These are phyloP conservation scores for Curvularia lunata DNA, from an alignment of 2,329 filamentous ascomycete species.

Conservation along the genomic window DNA sequence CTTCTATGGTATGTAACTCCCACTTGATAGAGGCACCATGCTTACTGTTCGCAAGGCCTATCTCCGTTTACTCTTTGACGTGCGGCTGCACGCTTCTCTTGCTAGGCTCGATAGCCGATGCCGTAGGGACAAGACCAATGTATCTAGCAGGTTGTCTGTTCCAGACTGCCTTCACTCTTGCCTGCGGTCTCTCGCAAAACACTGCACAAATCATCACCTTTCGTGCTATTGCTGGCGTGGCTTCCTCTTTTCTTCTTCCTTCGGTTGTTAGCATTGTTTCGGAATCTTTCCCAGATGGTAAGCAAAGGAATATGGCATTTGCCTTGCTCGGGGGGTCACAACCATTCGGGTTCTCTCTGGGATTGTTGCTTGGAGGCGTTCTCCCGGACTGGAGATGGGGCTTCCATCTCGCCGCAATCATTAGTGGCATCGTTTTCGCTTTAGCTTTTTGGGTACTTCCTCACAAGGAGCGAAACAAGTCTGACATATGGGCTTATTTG, in stretches of 20 bases:
- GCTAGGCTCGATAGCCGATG: slow-evolving; percentile 59
- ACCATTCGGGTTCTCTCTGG: slow-evolving; percentile 59
- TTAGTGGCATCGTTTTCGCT: slow-evolving; percentile 52
- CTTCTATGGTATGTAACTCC: slow-evolving; percentile 34
- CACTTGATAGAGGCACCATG: not conserved
- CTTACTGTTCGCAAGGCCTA: slow-evolving; percentile 35
- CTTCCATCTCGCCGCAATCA: slow-evolving; percentile 57
- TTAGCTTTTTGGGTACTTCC: slow-evolving; percentile 50
- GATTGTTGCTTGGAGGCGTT: slow-evolving; percentile 59
- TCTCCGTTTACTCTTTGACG: slow-evolving; percentile 51
- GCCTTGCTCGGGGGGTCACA: slow-evolving; percentile 58
- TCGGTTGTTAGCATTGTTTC: slow-evolving; percentile 59
- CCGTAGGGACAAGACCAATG: slow-evolving; percentile 56
- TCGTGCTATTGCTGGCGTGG: slow-evolving; percentile 55
- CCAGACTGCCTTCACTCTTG: slow-evolving; percentile 54
- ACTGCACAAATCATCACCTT: slow-evolving; percentile 56
- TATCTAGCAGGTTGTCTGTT: slow-evolving; percentile 56
- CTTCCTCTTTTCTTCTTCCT: slow-evolving; percentile 57
- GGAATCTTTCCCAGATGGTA: slow-evolving; percentile 55
- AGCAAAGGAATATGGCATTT: slow-evolving; percentile 59
- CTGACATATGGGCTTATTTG: slow-evolving; percentile 39
- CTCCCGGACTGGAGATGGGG: slow-evolving; percentile 60
- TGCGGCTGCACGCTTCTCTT: slow-evolving; percentile 59
- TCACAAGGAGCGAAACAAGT: slow-evolving; percentile 30
- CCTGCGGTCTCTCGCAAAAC: slow-evolving; percentile 50